phyloP scores from a whole-genome alignment of 768 basidiomycete genomes.

The Lentinula detonsa region DNA sequence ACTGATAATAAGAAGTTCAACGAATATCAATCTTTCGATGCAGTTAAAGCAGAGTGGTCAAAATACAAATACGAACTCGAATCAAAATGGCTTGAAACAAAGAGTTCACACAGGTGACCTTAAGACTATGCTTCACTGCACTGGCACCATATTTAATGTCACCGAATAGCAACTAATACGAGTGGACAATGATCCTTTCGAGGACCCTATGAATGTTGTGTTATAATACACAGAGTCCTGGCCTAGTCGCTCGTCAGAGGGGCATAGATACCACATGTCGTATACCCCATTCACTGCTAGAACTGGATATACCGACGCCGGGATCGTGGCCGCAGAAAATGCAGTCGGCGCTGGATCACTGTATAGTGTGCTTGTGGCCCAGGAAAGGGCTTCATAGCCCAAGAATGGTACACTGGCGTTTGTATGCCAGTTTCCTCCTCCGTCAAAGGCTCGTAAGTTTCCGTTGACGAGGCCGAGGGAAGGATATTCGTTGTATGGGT shows the following conservation, averaged over 20 bases:
- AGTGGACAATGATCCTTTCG: not conserved
- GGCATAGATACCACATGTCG: slow-evolving; percentile 35
- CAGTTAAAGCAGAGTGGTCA: too few species aligned
- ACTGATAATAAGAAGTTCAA: too few species aligned
- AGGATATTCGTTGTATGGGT: slow-evolving; percentile 44
- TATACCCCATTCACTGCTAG: slow-evolving; percentile 26
- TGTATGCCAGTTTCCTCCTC: slow-evolving; percentile 27
- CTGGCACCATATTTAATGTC: not conserved
- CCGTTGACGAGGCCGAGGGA: slow-evolving; percentile 29
- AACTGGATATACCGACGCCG: slow-evolving; percentile 14
- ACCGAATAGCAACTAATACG: not conserved
- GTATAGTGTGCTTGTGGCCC: slow-evolving; percentile 29
- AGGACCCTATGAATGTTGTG: not conserved
- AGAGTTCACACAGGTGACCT: not conserved
- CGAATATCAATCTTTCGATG: too few species aligned
- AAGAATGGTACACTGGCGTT: slow-evolving; percentile 31
- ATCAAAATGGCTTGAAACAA: too few species aligned
- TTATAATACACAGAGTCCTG: slow-evolving; percentile 1
- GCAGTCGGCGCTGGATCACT: slow-evolving; percentile 24
- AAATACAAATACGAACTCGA: too few species aligned
- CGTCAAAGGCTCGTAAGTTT: slow-evolving; percentile 29
- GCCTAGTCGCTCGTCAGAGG: slow-evolving; percentile 1
- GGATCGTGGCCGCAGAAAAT: slow-evolving; percentile 24
- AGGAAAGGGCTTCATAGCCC: slow-evolving; percentile 23
- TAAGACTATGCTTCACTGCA: not conserved